phyloP scores from a whole-genome alignment of 75 land plant genomes.

The Sequoiadendron giganteum region DNA sequence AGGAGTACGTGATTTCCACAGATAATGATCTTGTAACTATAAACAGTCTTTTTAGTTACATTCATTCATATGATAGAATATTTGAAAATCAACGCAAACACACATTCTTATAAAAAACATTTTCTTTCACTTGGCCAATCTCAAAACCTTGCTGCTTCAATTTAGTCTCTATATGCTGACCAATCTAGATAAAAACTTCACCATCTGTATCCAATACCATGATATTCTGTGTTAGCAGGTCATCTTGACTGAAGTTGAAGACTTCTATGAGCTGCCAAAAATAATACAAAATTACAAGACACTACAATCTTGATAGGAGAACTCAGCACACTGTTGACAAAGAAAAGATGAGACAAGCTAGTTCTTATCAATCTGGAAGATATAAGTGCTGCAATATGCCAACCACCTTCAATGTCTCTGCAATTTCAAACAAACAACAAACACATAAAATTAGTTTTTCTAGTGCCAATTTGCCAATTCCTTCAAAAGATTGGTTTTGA shows the following conservation, averaged over 20 bases:
- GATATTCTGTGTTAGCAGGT: constrained; percentile 42
- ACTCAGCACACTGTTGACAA: constrained; percentile 1
- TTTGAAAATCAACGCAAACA: too few species aligned
- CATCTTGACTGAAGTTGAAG: background rate
- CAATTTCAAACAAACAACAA: constrained; percentile 6
- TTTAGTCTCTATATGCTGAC: constrained; percentile 29
- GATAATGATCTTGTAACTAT: too few species aligned
- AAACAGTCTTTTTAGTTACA: too few species aligned
- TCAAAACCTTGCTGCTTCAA: constrained; percentile 31
- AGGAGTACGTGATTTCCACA: too few species aligned
- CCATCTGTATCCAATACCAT: constrained; percentile 37
- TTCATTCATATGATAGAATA: too few species aligned
- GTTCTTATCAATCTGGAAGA: background rate
- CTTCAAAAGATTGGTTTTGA: background rate
- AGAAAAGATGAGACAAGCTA: background rate
- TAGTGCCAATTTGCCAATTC: background rate
- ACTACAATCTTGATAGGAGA: background rate
- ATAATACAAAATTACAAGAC: background rate
- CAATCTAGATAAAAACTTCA: constrained; percentile 39
- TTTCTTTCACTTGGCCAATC: constrained; percentile 23
- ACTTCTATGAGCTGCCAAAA: background rate
- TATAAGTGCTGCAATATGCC: background rate
- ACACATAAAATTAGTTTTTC: background rate
- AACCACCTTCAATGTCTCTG: constrained; percentile 5
- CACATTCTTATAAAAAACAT: background rate